Evolutionary conservation across 345 rosid genomes (phyloP).

Genomic region (Firmiana major): DNA sequence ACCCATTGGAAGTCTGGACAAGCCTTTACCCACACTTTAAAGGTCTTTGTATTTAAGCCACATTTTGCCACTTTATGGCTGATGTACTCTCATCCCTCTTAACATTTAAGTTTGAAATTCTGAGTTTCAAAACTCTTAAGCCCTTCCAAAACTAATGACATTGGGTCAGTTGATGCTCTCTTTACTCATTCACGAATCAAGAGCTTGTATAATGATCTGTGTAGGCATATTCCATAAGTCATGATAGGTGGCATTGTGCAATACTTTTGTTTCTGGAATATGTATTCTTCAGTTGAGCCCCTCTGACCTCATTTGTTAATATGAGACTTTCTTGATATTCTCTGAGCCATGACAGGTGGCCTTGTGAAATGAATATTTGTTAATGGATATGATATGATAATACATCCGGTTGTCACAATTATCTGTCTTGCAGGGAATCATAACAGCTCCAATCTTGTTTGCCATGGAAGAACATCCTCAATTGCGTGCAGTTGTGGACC

Average conservation of each 20-base stretch:
- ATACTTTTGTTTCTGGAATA: background rate
- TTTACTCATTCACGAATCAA: background rate
- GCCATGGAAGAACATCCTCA: constrained; percentile 91
- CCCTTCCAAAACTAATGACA: background rate
- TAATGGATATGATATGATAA: background rate
- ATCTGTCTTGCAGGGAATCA: constrained; percentile 47
- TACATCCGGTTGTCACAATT: background rate
- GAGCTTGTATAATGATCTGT: background rate
- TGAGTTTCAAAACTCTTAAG: background rate
- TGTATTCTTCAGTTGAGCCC: constrained; percentile 1
- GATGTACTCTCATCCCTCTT: background rate
- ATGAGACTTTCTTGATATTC: background rate
- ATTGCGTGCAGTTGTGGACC: constrained; percentile 50
- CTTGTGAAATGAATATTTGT: background rate
- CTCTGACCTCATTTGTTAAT: background rate
- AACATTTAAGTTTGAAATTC: background rate
- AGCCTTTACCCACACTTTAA: background rate
- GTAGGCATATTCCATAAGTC: constrained; percentile 1
- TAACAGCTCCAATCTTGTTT: constrained; percentile 85
- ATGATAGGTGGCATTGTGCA: background rate
- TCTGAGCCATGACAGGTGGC: background rate
- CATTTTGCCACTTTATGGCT: background rate
- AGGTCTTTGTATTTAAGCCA: background rate
- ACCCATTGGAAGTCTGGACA: background rate
- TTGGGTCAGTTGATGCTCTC: background rate